Base-by-base conservation (phyloP, 2,329 filamentous ascomycete species). In the Emericellopsis atlantica region DNA sequence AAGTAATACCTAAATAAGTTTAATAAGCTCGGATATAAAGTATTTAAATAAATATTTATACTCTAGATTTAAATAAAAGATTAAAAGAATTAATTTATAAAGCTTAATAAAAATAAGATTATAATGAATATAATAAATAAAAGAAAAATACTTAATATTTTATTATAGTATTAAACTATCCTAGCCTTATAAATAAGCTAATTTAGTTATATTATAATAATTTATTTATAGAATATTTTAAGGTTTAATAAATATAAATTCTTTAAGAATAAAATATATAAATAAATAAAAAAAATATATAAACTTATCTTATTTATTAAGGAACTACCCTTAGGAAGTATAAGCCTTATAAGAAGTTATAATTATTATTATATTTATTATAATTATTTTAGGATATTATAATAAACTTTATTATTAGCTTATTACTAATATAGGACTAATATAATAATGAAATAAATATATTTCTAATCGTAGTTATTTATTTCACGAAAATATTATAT, bases 31-130 rank as follows among this genome's bases (percentile, higher is more conserved):
- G 5, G 4, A 12, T 18, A 18, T 35, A 32, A 29, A 12, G 5
- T 21, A 18, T 18, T 4, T 37, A 18, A 29, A 21, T 47, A 48
- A 42, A 49, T 39, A 39, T 48, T 2, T 42, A 48, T 41, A 41
- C 42, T 15, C 41, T 49, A 9, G 18, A 50, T 46, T 37, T 40
- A 47, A 2, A 5, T 37, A 37, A 48, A 32, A 23, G 49, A 41
- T 31, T 52, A 11, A 24, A 52, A 43, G 18, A n/a, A 18, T 14
- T n/a, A 23, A 38, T 14, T 4, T 23, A 29, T n/a, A 16, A 38
- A 12, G 12, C 24, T 5, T 32, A 52, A 37, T 37, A 33, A 9
- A 12, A 34, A 12, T 11, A 48, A 43, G 31, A 46, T 21, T 32
- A 42, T 9, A 51, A 46, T 15, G 16, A 49, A 32, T 21, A 21